Conservation (phyloP, 176 grass and related monocot species). For the Dendrocalamus sinicus region DNA sequence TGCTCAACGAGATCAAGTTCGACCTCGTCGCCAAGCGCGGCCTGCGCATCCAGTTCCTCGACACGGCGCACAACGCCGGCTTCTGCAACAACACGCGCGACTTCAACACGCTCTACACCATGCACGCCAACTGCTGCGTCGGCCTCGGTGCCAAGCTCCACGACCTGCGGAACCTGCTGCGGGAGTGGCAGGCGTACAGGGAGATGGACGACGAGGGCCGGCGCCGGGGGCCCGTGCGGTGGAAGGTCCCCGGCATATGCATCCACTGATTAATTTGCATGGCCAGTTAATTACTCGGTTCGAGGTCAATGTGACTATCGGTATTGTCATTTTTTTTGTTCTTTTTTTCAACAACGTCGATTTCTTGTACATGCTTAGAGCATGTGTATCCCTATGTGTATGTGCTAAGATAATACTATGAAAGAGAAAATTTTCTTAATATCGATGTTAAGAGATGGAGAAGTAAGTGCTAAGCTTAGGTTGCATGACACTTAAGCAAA, state of each 20-base stretch:
- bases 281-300: neutral
- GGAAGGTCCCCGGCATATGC: slow-evolving; percentile 79
- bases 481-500: no score
- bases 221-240: slow-evolving; percentile 39
- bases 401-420: no score
- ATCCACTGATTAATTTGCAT: slow-evolving; percentile 47
- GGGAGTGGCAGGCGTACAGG: slow-evolving; percentile 60
- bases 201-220: slow-evolving; percentile 34
- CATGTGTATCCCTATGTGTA: no score
- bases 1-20: slow-evolving; percentile 74
- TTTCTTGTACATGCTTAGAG: no score
- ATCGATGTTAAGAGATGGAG: no score
- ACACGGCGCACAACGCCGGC: slow-evolving; percentile 62
- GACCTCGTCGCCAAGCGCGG: slow-evolving; percentile 44
- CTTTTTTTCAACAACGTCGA: no score
- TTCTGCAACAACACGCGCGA: slow-evolving; percentile 77
- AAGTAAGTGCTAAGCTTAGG: no score
- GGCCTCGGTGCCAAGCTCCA: slow-evolving; percentile 68
- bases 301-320: neutral
- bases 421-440: no score
- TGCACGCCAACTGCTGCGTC: slow-evolving; percentile 92
- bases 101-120: slow-evolving; percentile 76
- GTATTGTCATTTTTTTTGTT: no score
- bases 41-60: slow-evolving; percentile 71
- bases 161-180: slow-evolving; percentile 64